Percentiles rank a stretch among this genome's conserved stretches.
Evolutionary conservation across 257 asterid genomes (phyloP).

Genomic region (Perilla frutescens): DNA sequence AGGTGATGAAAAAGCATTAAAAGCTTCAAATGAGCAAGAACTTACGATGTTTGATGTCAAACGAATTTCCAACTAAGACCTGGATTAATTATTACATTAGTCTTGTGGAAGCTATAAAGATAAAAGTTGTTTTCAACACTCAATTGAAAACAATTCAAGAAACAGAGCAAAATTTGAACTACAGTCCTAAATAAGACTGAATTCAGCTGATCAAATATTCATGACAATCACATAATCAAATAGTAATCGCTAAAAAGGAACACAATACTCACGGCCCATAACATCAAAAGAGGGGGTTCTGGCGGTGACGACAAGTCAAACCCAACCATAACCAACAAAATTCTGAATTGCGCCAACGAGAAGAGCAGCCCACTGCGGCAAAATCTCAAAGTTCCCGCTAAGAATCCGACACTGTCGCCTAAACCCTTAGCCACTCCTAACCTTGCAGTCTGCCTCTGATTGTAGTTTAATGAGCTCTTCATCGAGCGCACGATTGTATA

Average conservation of each 20-base stretch:
- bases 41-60: not conserved
- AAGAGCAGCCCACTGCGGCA: constrained; percentile 72
- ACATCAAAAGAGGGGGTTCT: constrained; percentile 66
- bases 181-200: constrained; percentile 2
- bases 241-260: not conserved
- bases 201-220: constrained; percentile 30
- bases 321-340: constrained; percentile 77
- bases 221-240: constrained; percentile 22
- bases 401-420: constrained; percentile 80
- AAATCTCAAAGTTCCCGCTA: constrained; percentile 70
- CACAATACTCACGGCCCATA: constrained; percentile 71
- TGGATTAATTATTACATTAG: too few relatives aligned
- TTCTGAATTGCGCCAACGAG: constrained; percentile 77
- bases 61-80: not conserved
- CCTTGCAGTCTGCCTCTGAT: constrained; percentile 70
- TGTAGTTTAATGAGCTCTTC: constrained; percentile 64
- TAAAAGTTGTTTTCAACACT: too few relatives aligned
- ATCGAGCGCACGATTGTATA: constrained; percentile 82
- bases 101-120: too few relatives aligned
- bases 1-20: not conserved
- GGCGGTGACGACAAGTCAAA: constrained; percentile 67
- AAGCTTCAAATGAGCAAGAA: constrained; percentile 15
- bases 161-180: not conserved
- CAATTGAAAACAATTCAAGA: constrained; percentile 7
- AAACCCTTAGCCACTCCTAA: constrained; percentile 86